Base-by-base conservation (phyloP, 768 basidiomycete species). In the Suillus subaureus region DNA sequence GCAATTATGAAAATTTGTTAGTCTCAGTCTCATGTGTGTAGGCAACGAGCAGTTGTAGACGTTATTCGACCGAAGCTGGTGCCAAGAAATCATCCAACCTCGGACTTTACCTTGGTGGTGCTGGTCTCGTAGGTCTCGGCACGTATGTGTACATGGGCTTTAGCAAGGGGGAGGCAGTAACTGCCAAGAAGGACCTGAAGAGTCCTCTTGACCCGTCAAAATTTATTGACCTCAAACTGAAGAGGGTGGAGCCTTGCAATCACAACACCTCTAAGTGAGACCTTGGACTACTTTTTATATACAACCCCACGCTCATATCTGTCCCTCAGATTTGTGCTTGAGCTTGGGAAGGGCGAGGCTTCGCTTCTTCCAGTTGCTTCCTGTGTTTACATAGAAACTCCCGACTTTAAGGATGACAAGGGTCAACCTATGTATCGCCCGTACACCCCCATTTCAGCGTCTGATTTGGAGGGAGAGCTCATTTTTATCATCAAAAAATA, bases 361-460 rank as follows among this genome's bases (percentile, higher is more conserved):
- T 89, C 93, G 8, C 84, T 93, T 43, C 84, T 96, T 15, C 91
- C 92, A 4, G 82, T 95, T 62, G 84, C 94, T 15, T 92, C 92
- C 0, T 91, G 89, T 68, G 81, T 99, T 18, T 73, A 94, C 62
- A 86, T 96, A 70, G 91, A 88, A 78, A 82, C 94, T 18, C 87
- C 91, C 0, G 85, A 89, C 68, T 80, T 91, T 54, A 84, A 86
- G 67, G 89, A 89, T 75, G 81, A 78, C 71, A 93, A 95, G 73
- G 96, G 94, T 67, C 94, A 94, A 70, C 92, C 94, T 61, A 87
- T 96, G 77, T 83, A 91, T 69, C 87, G 95, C 62, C 94, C 97
- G 0, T 99, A 99, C 79, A 99, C 97, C 5, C 95, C 97, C 61
- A 87, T 94, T 69, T 96, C 96, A 26, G 79, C 87, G 0, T 85